Percentiles rank a stretch among this genome's conserved stretches.
phyloP scores from a whole-genome alignment of 441 rosid genomes.

The Pelargonium fulgidum region DNA sequence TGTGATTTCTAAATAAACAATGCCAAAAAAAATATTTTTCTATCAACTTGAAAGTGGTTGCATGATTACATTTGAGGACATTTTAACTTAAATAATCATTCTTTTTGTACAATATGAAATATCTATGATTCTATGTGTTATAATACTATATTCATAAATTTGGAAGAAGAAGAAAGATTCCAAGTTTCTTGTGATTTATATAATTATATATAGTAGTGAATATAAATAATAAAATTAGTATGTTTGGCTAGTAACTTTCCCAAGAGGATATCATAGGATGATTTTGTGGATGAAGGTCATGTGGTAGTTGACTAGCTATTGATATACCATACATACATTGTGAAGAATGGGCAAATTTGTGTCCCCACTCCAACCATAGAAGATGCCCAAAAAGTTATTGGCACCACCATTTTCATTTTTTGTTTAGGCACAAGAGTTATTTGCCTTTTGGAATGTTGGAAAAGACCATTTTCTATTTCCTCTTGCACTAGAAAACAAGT shows the following conservation, averaged over 20 bases:
- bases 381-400: not conserved
- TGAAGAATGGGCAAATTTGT: not conserved
- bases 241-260: not conserved
- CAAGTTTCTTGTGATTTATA: too few species aligned
- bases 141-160: too few species aligned
- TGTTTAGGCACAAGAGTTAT: not conserved
- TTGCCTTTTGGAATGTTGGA: not conserved
- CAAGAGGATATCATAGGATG: not conserved
- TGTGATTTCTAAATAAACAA: too few species aligned
- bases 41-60: too few species aligned
- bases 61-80: too few species aligned
- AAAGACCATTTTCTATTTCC: not conserved
- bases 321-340: too few species aligned
- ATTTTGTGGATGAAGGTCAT: not conserved
- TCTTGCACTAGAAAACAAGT: not conserved
- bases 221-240: not conserved
- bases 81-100: too few species aligned
- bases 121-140: too few species aligned
- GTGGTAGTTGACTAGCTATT: not conserved
- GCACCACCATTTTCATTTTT: not conserved
- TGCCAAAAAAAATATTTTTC: too few species aligned
- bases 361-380: not conserved
- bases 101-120: too few species aligned
- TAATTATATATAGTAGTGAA: too few species aligned
- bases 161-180: too few species aligned